Base-by-base conservation (phyloP, 495 filamentous ascomycete genomes). In the Podospora appendiculata region DNA sequence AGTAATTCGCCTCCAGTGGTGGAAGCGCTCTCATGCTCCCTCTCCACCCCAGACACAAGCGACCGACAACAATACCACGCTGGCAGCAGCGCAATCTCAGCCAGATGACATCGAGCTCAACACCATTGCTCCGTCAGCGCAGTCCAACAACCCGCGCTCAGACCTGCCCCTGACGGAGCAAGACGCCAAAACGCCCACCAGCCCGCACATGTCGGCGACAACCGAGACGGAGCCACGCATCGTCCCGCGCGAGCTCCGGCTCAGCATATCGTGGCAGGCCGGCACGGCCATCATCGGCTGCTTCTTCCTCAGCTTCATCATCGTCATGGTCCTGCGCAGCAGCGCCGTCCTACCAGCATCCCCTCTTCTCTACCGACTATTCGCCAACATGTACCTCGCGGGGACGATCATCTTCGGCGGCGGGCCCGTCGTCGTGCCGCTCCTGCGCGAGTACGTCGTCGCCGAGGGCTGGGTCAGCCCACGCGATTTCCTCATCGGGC, bases 391-490 rank as follows among this genome's bases (percentile, higher is more conserved):
- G 69, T 92, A 86, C 64, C 81, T 92, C 7, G 87, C 89, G 4
- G 88, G 89, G n/a, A 94, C 89, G 3, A 84, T 94, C 52, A 91
- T 92, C 60, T 90, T 94, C 59, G 89, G 88, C 48, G 89, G 89
- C 33, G 88, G 89, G 5, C 89, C 89, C 0, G 89, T 92, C 17
- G 89, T 94, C 4, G 88, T 94, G 47, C 89, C 89, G 0, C 76
- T 92, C 3, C 73, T 92, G 4, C 80, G 85, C 45, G 81, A 84
- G 50, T 92, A 92, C 68, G 82, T 92, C 42, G 88, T 92, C 5
- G 73, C 75, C n/a, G 81, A 83, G 33, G 86, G 86, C 44, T 92
- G 87, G 88, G 88, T 92, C 10, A 80, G 79, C 3, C 71, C 85
- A 1, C 78, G 89, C 5, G 85, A 94, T 67, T 92, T 94, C 63